Percentiles rank a stretch among this genome's conserved stretches.
These are phyloP conservation scores for Ogataea naganishii DNA, from an alignment of 805 yeast genomes.

Conservation along the genomic window DNA sequence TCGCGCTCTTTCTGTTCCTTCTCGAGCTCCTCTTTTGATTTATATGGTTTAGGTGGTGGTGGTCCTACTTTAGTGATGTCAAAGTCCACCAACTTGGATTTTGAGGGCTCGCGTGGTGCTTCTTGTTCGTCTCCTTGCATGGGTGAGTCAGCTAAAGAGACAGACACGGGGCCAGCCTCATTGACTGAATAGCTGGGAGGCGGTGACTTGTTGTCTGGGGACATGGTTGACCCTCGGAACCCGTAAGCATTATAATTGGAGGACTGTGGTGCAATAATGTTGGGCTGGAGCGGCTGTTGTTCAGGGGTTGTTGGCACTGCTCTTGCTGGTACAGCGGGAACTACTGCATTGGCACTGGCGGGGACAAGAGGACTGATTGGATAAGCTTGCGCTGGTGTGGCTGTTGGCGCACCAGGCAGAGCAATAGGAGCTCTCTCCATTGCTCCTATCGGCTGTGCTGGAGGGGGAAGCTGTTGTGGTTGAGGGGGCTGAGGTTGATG, in stretches of 20 bases:
- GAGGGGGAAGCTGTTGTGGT: conserved; percentile 6
- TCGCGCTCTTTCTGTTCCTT: conserved; percentile 15
- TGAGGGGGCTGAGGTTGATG: conserved; percentile 11
- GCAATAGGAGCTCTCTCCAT: conserved; percentile 3
- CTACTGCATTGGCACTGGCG: conserved; percentile 3
- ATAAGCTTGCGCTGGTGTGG: conserved; percentile 9
- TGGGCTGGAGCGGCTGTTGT: conserved; percentile 2
- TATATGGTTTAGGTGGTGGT: conserved; percentile 35
- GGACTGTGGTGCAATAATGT: conserved; percentile 2
- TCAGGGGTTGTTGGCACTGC: not conserved
- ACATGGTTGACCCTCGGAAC: conserved; percentile 1
- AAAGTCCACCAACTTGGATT: conserved; percentile 22
- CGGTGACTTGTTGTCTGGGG: conserved; percentile 1
- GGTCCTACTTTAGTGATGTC: conserved; percentile 32
- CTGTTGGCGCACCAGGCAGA: conserved; percentile 1
- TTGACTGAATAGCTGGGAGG: no score
- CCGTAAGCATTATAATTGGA: conserved; percentile 1
- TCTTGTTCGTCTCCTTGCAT: no score
- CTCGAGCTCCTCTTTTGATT: conserved; percentile 14
- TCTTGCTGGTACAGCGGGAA: conserved; percentile 1
- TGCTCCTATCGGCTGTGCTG: no score
- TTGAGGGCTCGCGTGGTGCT: conserved; percentile 3
- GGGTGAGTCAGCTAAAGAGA: not conserved
- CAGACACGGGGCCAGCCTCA: no score
- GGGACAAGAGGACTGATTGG: conserved; percentile 8